Evolutionary conservation across 2,329 filamentous ascomycete species (phyloP).

Genomic region (Plenodomus tracheiphilus): DNA sequence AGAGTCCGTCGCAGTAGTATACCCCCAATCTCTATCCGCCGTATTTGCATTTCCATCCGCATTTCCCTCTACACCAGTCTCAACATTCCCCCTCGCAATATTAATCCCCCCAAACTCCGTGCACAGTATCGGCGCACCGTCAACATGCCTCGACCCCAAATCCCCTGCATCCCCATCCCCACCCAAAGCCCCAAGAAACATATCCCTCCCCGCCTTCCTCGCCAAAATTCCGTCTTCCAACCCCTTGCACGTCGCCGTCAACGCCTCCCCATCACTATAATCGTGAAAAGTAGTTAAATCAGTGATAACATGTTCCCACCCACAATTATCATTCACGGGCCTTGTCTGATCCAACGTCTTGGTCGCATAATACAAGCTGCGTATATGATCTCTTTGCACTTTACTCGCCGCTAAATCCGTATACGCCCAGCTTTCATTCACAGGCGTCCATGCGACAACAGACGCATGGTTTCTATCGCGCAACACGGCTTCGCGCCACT

Average conservation of each 20-base stretch:
- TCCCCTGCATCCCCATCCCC: slow-evolving; percentile 30
- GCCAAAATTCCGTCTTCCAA: slow-evolving; percentile 59
- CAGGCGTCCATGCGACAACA: slow-evolving; percentile 68
- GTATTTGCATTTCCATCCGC: slow-evolving; percentile 31
- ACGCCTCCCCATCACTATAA: slow-evolving; percentile 62
- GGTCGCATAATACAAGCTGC: slow-evolving; percentile 65
- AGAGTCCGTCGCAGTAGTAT: slow-evolving; percentile 66
- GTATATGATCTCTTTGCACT: slow-evolving; percentile 66
- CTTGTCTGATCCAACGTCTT: slow-evolving; percentile 67
- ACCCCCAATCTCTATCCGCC: slow-evolving; percentile 62
- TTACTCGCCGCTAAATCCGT: slow-evolving; percentile 59
- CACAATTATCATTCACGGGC: slow-evolving; percentile 72
- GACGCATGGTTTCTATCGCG: slow-evolving; percentile 68
- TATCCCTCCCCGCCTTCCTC: slow-evolving; percentile 55
- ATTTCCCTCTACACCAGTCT: slow-evolving; percentile 10
- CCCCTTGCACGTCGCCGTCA: slow-evolving; percentile 59
- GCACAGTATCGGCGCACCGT: slow-evolving; percentile 64
- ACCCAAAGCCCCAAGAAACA: slow-evolving; percentile 59
- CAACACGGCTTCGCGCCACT: slow-evolving; percentile 66
- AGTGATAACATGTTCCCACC: slow-evolving; percentile 69
- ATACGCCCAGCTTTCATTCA: slow-evolving; percentile 69
- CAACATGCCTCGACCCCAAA: slow-evolving; percentile 54
- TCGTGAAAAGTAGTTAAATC: slow-evolving; percentile 71
- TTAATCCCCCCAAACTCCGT: slow-evolving; percentile 72
- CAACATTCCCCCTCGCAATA: slow-evolving; percentile 51